These are phyloP conservation scores for Nectriaceae sp. DNA, from an alignment of 2,329 filamentous ascomycete species.

Conservation along the genomic window DNA sequence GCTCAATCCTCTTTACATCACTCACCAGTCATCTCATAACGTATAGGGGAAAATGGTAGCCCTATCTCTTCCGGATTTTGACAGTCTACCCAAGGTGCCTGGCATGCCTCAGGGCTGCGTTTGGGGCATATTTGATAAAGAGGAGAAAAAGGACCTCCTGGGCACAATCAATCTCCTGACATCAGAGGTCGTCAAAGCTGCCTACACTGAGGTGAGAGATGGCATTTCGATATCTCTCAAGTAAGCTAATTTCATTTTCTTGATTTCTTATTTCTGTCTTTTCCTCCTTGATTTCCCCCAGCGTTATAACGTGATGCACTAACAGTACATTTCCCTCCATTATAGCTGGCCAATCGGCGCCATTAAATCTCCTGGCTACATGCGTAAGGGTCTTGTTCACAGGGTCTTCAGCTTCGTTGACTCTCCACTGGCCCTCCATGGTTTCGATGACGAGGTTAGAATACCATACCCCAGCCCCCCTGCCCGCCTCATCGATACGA, in stretches of 20 bases:
- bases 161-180: conserved; percentile 58
- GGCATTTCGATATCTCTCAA: conserved; percentile 56
- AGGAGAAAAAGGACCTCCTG: conserved; percentile 49
- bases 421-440: too few relatives aligned
- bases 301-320: conserved; percentile 34
- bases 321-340: too few relatives aligned
- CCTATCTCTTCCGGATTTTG: not conserved
- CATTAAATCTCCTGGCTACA: conserved; percentile 5
- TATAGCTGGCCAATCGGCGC: conserved; percentile 15
- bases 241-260: conserved; percentile 27
- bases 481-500: too few relatives aligned
- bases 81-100: conserved; percentile 38
- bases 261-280: conserved; percentile 37
- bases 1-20: too few relatives aligned
- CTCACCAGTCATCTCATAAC: too few relatives aligned
- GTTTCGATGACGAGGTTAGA: too few relatives aligned
- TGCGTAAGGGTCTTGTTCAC: not conserved
- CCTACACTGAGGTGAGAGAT: conserved; percentile 25
- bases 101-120: conserved; percentile 50
- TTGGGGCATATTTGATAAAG: conserved; percentile 51
- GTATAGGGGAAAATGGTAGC: too few relatives aligned
- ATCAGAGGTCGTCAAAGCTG: conserved; percentile 36
- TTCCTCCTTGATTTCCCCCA: too few relatives aligned
- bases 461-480: too few relatives aligned
- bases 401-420: too few relatives aligned